Percentiles rank a stretch among this genome's conserved stretches.
These are phyloP conservation scores for Metarhizium brunneum DNA, from an alignment of 2,329 filamentous ascomycete species.

Conservation along the genomic window DNA sequence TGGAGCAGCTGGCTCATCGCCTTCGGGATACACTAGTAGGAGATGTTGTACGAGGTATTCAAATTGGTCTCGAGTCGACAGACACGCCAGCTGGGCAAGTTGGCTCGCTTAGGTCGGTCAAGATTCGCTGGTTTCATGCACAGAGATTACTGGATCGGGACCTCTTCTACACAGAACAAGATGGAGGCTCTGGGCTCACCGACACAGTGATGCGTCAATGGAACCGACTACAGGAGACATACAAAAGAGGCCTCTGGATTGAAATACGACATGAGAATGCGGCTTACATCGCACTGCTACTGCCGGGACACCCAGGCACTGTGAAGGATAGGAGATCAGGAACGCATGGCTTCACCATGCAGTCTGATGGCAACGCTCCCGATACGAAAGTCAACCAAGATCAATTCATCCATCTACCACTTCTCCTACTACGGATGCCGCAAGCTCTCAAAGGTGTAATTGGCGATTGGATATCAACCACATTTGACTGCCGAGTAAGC, in stretches of 20 bases:
- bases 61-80: slow-evolving; percentile 37
- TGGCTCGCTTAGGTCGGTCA: slow-evolving; percentile 35
- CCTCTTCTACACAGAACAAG: slow-evolving; percentile 9
- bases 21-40: slow-evolving; percentile 47
- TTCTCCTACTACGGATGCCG: slow-evolving; percentile 48
- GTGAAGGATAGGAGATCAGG: slow-evolving; percentile 6
- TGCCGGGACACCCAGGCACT: slow-evolving; percentile 27
- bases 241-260: slow-evolving; percentile 30
- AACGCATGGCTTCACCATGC: slow-evolving; percentile 12
- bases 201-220: slow-evolving; percentile 8
- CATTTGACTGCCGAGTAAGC: slow-evolving; percentile 48
- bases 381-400: slow-evolving; percentile 6
- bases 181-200: slow-evolving; percentile 9
- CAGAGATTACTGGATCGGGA: slow-evolving; percentile 21
- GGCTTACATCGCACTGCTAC: slow-evolving; percentile 38
- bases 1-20: slow-evolving; percentile 35
- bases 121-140: slow-evolving; percentile 36
- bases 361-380: slow-evolving; percentile 7
- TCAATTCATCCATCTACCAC: slow-evolving; percentile 38
- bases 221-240: slow-evolving; percentile 12
- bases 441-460: slow-evolving; percentile 39
- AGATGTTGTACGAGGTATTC: slow-evolving; percentile 50
- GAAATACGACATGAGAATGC: slow-evolving; percentile 45
- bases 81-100: slow-evolving; percentile 30
- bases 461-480: slow-evolving; percentile 39